Evolutionary conservation across 1,284 basidiomycete genomes (phyloP).

Genomic region (Gomphus bonarii): DNA sequence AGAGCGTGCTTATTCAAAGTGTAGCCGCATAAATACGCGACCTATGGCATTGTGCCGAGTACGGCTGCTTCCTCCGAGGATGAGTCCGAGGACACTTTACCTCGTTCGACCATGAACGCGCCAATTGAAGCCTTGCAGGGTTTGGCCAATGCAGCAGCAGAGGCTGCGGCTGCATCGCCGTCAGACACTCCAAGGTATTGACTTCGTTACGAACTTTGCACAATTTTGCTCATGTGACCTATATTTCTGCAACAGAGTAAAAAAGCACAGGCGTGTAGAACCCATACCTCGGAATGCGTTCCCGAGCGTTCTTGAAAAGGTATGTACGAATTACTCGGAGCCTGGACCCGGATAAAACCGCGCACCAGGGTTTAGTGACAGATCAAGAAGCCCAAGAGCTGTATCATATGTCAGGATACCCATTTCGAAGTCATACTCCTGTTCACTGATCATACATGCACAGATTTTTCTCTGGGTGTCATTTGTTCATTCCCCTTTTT

Average conservation of each 20-base stretch:
- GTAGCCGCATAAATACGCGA: conserved; percentile 81
- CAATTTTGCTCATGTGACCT: not conserved
- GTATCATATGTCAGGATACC: conserved; percentile 60
- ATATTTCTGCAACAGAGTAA: conserved; percentile 40
- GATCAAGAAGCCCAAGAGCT: conserved; percentile 72
- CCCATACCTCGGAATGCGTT: conserved; percentile 79
- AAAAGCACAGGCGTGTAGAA: conserved; percentile 81
- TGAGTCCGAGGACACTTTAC: conserved; percentile 78
- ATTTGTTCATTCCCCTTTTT: conserved; percentile 90
- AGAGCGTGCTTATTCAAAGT: conserved; percentile 14
- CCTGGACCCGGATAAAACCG: not conserved
- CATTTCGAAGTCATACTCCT: conserved; percentile 4
- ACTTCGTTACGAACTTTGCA: not conserved
- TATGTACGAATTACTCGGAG: conserved; percentile 17
- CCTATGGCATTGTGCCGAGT: conserved; percentile 79
- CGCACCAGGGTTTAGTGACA: conserved; percentile 58
- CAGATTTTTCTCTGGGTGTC: conserved; percentile 92
- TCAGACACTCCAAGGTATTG: conserved; percentile 34
- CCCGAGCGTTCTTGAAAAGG: conserved; percentile 78
- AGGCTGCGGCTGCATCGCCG: conserved; percentile 71
- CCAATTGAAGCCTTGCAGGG: conserved; percentile 91
- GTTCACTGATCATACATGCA: conserved; percentile 19
- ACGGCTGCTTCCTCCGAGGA: conserved; percentile 79
- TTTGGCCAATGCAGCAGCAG: conserved; percentile 86
- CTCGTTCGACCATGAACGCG: conserved; percentile 72